phyloP scores from a whole-genome alignment of 2,329 filamentous ascomycete species.

The Xylaria sp. region DNA sequence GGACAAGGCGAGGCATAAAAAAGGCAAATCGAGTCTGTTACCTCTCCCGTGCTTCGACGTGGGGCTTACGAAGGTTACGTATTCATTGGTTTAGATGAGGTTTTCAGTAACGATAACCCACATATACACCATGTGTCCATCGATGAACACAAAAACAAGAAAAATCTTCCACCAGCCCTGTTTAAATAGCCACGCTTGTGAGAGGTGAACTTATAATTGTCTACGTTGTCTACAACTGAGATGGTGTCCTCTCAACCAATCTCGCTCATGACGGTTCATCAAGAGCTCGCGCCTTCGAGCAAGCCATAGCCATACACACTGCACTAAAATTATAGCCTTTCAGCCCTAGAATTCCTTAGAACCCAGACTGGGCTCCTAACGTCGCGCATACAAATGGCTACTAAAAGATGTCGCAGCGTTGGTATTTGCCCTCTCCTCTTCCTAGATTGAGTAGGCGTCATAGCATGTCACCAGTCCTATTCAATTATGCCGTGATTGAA shows the following conservation, averaged over 20 bases:
- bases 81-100: conserved; percentile 36
- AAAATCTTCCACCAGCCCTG: conserved; percentile 16
- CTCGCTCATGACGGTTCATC: not conserved
- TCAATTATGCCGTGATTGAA: not conserved
- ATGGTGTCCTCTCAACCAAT: not conserved
- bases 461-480: not conserved
- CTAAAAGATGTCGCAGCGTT: no score
- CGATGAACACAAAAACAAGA: conserved; percentile 30
- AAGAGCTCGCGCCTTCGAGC: not conserved
- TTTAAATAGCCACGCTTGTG: no score
- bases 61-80: conserved; percentile 40
- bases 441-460: not conserved
- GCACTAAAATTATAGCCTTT: not conserved
- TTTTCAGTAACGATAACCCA: conserved; percentile 29
- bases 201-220: not conserved
- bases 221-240: not conserved
- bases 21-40: conserved; percentile 29
- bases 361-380: no score
- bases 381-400: not conserved
- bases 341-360: not conserved
- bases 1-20: conserved; percentile 21
- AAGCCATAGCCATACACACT: not conserved
- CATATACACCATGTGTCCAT: conserved; percentile 35
- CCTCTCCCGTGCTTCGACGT: conserved; percentile 27
- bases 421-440: not conserved